Evolutionary conservation across 257 asterid genomes (phyloP), one percentile per base, ranked within the genome.

Genomic region (Sherardia arvensis): DNA sequence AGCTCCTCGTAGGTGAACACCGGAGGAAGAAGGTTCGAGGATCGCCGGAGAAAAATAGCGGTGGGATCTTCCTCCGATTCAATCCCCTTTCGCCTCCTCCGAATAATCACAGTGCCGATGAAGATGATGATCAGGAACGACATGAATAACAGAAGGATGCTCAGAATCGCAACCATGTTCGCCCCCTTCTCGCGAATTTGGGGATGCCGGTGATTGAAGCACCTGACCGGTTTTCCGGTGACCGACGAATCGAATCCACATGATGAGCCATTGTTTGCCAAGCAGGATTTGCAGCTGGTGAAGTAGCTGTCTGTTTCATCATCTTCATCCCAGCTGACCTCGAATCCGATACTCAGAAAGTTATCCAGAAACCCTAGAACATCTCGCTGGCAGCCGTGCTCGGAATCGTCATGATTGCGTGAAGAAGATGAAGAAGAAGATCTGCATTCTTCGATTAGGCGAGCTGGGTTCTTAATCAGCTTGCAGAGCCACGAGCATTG

Each of bases 1-100:
- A 92, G 96, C 76, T 89, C 99, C 45, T 92, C 99, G 71, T 85
- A 92, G 71, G 87, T 74, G 79, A 89, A 92, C 1, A 82, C 89
- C 7, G 96, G 97, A 58, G 99, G 99, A 3, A 92, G 95, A n/a
- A 82, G 86, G 60, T 81, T 81, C 56, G 93, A 82, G 4, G 89
- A 82, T 36, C 95, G 83, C 61, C 92, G 80, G 73, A 92, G 95
- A 83, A 80, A 92, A 38, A 87, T 67, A 14, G 66, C 58, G 38
- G 95, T 86, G 25, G 95, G 99, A 51, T 92, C 99, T 66, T 89
- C 97, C 58, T 81, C 92, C 1, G 78, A 71, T 8, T 67, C 76
- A 28, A 66, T 32, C 15, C 69, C 65, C 57, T 64, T 81, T 3
- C 64, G 60, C 32, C 75, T 80, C 0, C 81, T 78, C n/a, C 86